Evolutionary conservation across 1,139 yeast genomes (phyloP), one percentile per base, ranked within the genome.

Genomic region (Lizanozyma gosingica): DNA sequence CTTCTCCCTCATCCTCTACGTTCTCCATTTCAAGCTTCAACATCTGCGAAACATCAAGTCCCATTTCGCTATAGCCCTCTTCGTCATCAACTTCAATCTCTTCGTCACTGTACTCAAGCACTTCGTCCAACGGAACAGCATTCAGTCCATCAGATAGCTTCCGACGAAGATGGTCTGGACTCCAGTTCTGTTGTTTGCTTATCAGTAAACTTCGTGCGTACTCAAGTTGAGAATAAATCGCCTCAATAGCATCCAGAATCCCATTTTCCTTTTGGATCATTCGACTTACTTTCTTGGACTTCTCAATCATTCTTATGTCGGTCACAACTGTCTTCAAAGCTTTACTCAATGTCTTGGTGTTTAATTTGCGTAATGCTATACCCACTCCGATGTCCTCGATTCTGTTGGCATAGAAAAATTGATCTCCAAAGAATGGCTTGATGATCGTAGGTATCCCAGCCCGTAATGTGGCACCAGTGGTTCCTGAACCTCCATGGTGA

Each of bases 401-500:
- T 45, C 97, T 69, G 18, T 76, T 68, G 0, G 95, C 96, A 58
- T 85, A 90, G 57, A 90, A 90, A 57, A 85, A 88, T 59, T 90
- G 98, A 59, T 90, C 98, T 0, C 97, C 98, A 60, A 90, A 90
- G 54, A 92, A 90, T 2, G 98, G 97, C 57, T 90, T 90, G 49
- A 90, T 80, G 35, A 90, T 75, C 0, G 95, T 86, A 0, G 97
- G 97, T 29, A 84, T 57, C 0, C 97, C 98, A 8, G 87, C 84
- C 45, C 92, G 65, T 42, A 90, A 58, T 2, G 94, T 75, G 0
- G 97, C 96, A 9, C 98, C 98, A 0, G 97, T 88, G 0, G 97
- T 87, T 1, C 98, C 98, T 0, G 95, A 83, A 0, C 98, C 98
- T 34, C 98, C 98, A 59, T 90, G 98, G 54, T 90, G 98, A 3